These are phyloP conservation scores for Podospora didyma DNA, from an alignment of 495 filamentous ascomycete species.

Conservation along the genomic window DNA sequence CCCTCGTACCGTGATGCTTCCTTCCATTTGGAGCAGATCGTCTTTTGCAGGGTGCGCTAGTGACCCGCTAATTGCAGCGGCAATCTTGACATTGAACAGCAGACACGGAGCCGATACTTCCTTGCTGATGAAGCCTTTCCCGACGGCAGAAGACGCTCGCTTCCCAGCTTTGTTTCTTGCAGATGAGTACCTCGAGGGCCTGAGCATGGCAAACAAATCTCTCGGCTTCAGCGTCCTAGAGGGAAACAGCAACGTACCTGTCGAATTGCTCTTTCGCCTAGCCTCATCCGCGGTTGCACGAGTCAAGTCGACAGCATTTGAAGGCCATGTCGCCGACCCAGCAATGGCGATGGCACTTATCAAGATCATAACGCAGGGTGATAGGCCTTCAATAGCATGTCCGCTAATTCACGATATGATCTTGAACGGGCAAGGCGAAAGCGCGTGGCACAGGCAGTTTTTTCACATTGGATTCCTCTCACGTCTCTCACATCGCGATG, in stretches of 20 bases:
- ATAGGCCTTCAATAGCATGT: conserved; percentile 15
- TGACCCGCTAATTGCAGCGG: conserved; percentile 5
- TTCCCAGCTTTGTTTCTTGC: conserved; percentile 22
- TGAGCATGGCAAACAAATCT: too few relatives aligned
- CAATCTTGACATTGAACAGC: conserved; percentile 9
- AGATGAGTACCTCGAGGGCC: conserved; percentile 18
- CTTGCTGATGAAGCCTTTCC: conserved; percentile 18
- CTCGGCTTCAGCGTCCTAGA: not conserved
- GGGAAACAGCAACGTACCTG: not conserved
- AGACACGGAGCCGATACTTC: conserved; percentile 7
- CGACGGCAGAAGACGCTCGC: conserved; percentile 10
- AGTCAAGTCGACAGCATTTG: not conserved
- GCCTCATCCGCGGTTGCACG: not conserved
- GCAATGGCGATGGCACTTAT: conserved; percentile 5
- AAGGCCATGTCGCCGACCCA: not conserved
- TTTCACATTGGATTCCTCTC: conserved; percentile 22
- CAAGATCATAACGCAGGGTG: conserved; percentile 7
- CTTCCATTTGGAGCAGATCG: too few relatives aligned
- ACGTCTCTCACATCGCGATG: conserved; percentile 22
- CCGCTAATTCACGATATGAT: conserved; percentile 27
- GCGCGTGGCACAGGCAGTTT: conserved; percentile 34
- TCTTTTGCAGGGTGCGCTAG: not conserved
- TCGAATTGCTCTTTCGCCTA: not conserved
- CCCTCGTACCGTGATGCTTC: too few relatives aligned
- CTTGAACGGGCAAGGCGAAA: conserved; percentile 30